Evolutionary conservation across 257 asterid genomes (phyloP).

Genomic region (Nicotiana paniculata): DNA sequence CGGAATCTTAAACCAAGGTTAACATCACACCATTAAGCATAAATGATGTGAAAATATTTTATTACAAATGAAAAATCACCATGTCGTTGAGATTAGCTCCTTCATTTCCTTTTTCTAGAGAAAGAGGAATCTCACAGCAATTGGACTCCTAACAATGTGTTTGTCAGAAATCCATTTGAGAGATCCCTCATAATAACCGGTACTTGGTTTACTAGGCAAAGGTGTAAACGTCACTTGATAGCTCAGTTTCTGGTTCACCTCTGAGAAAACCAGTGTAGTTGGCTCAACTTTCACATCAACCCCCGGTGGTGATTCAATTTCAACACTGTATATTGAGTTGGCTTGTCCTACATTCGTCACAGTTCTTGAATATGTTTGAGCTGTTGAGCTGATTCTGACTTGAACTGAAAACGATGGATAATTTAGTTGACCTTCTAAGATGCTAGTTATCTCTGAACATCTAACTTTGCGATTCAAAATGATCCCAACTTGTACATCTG

Average conservation of each 20-base stretch:
- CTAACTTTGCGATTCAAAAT: slow-evolving; percentile 2
- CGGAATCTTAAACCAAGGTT: neutral
- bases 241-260: slow-evolving; percentile 8
- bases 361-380: slow-evolving; percentile 24
- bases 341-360: slow-evolving; percentile 39
- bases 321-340: slow-evolving; percentile 12
- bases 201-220: neutral
- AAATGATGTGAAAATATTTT: neutral
- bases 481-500: neutral
- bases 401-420: slow-evolving; percentile 28
- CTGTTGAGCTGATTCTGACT: neutral
- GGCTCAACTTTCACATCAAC: slow-evolving; percentile 19
- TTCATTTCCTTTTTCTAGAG: neutral
- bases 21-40: neutral
- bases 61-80: neutral
- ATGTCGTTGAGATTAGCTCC: neutral
- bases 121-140: slow-evolving; percentile 6
- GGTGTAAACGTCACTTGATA: slow-evolving; percentile 18
- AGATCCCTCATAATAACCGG: slow-evolving; percentile 17
- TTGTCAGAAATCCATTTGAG: slow-evolving; percentile 23
- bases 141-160: slow-evolving; percentile 16
- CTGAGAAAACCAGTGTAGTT: neutral
- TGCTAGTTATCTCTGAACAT: slow-evolving; percentile 1
- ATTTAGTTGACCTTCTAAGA: slow-evolving; percentile 25
- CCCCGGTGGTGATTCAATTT: slow-evolving; percentile 2